phyloP scores from a whole-genome alignment of 768 basidiomycete species.

The Ramaria rubella region DNA sequence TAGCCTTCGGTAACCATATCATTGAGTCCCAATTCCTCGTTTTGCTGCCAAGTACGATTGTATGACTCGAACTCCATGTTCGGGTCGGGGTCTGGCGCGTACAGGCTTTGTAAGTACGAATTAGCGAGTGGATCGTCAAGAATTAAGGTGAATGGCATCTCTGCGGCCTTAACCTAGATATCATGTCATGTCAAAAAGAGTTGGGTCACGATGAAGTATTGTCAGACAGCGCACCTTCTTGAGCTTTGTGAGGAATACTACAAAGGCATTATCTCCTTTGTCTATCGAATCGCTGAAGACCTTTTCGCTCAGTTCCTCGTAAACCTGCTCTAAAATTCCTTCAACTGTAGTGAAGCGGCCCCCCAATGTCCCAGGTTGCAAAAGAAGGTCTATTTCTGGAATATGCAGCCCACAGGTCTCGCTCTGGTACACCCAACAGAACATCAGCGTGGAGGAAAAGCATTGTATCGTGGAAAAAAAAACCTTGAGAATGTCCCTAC shows the following conservation, averaged over 20 bases:
- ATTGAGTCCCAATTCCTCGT: constrained; percentile 90
- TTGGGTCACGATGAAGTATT: neutral
- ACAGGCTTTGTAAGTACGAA: constrained; percentile 93
- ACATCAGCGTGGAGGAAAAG: neutral
- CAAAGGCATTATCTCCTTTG: constrained; percentile 55
- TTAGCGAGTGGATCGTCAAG: constrained; percentile 94
- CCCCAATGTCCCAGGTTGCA: constrained; percentile 90
- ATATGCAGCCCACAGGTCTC: constrained; percentile 87
- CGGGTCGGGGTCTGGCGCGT: constrained; percentile 94
- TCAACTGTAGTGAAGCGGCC: constrained; percentile 97
- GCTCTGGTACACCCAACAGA: constrained; percentile 47
- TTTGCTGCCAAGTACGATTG: constrained; percentile 82
- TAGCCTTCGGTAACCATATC: constrained; percentile 82
- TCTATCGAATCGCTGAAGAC: constrained; percentile 63
- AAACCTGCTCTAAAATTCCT: constrained; percentile 88
- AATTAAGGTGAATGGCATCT: constrained; percentile 82
- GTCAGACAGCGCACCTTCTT: constrained; percentile 50
- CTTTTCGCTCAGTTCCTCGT: constrained; percentile 90
- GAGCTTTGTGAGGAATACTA: constrained; percentile 66
- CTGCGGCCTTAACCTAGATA: constrained; percentile 65
- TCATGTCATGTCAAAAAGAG: neutral
- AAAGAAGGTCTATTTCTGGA: constrained; percentile 89
- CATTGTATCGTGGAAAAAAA: constrained; percentile 11
- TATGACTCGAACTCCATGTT: constrained; percentile 83
- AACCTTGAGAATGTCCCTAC: constrained; percentile 91